Evolutionary conservation across 192 early-diverging fungal species (phyloP), one percentile per base, ranked within the genome.

Genomic region (Coemansia sp.): DNA sequence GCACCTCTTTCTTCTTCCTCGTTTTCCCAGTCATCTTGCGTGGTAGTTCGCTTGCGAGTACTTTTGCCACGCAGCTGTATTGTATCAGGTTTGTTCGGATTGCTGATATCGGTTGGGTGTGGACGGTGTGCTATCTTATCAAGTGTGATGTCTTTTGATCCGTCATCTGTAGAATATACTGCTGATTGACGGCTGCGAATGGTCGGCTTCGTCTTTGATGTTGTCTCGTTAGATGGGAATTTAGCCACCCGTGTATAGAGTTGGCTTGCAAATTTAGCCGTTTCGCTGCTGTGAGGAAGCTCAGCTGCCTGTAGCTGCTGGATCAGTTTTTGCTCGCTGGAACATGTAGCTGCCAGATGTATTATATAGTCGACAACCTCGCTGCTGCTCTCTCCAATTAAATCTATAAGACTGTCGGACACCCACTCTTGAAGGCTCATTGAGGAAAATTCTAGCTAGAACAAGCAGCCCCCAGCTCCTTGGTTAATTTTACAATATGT

Each of bases 1-100:
- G 63, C 74, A 5, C 62, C 53, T n/a, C 81, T 80, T 5, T 85
- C 88, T 43, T 85, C 85, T 20, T 82, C 85, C 28, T 87, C 83
- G 36, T 80, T 78, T 40, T 81, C 81, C 61, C 81, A 48, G 18
- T 68, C 78, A 21, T 67, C 70, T 19, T 70, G 59, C 16, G 68
- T 57, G 23, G 36, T 66, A 15, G 59, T 35, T 18, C 76, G 71
- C 55, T 83, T 84, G 14, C 56, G 35, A 26, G 12, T 9, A 37
- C 10, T 41, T 31, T 50, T 50, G 23, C 23, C 23, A 26, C 23
- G 23, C 23, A 26, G 23, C 23, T 26, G 23, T 26, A 26, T 26
- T 26, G 23, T 26, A 4, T 26, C 23, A 26, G 23, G 23, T 4
- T 26, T 26, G 4, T 26, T 26, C 23, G 23, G 4, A 26, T 26